These are phyloP conservation scores for Globisporangium spiculum DNA, from an alignment of 352 stramenopile species.

Conservation along the genomic window DNA sequence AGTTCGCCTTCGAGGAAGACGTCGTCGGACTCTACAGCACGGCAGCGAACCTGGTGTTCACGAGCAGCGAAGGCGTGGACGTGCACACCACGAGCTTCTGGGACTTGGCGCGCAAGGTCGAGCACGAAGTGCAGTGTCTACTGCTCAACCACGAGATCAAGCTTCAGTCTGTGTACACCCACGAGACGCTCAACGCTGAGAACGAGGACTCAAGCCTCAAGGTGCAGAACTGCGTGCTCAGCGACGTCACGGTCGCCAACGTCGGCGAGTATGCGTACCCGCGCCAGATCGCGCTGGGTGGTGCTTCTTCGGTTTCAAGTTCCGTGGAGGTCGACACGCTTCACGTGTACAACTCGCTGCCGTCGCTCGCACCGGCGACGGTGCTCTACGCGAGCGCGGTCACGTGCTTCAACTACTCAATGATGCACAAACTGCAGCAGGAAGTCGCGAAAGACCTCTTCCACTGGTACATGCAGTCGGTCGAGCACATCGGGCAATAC, in stretches of 20 bases:
- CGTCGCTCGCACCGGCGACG: constrained; percentile 46
- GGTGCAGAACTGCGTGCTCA: constrained; percentile 43
- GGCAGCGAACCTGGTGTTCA: constrained; percentile 44
- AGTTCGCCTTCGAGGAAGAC: constrained; percentile 17
- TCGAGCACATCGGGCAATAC: constrained; percentile 44
- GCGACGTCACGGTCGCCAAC: constrained; percentile 38
- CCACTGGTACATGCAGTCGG: constrained; percentile 47
- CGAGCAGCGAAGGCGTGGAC: constrained; percentile 42
- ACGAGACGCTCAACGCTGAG: constrained; percentile 51
- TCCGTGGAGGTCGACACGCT: constrained; percentile 38
- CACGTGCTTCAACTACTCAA: constrained; percentile 53
- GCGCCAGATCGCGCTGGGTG: constrained; percentile 11
- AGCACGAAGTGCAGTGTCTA: constrained; percentile 41
- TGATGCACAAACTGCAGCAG: constrained; percentile 60
- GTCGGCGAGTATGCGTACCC: constrained; percentile 31
- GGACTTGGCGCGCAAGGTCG: constrained; percentile 47
- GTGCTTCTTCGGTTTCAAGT: background rate
- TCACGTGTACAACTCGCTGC: constrained; percentile 57
- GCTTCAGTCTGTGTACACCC: constrained; percentile 57
- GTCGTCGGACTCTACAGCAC: constrained; percentile 50
- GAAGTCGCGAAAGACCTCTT: constrained; percentile 36
- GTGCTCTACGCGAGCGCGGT: constrained; percentile 51
- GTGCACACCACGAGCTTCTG: constrained; percentile 39
- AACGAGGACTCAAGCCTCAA: constrained; percentile 28
- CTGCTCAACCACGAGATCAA: constrained; percentile 54